Base-by-base conservation (phyloP, 2,329 filamentous ascomycete species). In the Drechslera avenae region DNA sequence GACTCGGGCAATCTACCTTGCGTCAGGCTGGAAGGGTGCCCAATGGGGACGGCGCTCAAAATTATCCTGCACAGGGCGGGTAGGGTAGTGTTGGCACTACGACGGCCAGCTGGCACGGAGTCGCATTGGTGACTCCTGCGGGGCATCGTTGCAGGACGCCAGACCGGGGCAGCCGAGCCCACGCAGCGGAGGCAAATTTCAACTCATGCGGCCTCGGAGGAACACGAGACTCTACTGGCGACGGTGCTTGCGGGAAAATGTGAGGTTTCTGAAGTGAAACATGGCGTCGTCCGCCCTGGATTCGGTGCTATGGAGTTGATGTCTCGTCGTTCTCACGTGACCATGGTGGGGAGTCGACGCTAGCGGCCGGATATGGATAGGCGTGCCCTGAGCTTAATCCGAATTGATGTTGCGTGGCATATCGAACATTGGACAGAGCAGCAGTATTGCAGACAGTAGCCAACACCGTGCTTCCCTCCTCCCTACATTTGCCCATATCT, bases 1-100 rank as follows among this genome's bases (percentile, higher is more conserved):
- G 62, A 64, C 56, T 69, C 62, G 65, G 58, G 63, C 63, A 69
- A 64, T 72, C 64, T 64, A 68, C 66, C 66, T 63, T 72, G 70
- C 69, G 62, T 72, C 63, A 52, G 57, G 56, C 57, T 59, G 59
- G 58, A 55, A 43, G 34, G 54, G 42, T 43, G 48, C 57, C 60
- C 69, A 73, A 73, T 73, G 62, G 52, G 62, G 54, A 48, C 52
- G 46, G 52, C 39, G 58, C 52, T 40, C 63, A 70, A 66, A 61
- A 73, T 73, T 70, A 59, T 64, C 52, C 59, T 57, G 58, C 57
- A 62, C 63, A 66, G 64, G 61, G 63, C 61, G 58, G 57, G 53
- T 56, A 60, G 60, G 26, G 61, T 61, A 63, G 62, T 66, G 71
- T 62, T 73, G 67, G 68, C 68, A 65, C 56, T 52, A 56, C 55